Conservation (phyloP, 345 rosid genomes). For the Arabis hirsuta region DNA sequence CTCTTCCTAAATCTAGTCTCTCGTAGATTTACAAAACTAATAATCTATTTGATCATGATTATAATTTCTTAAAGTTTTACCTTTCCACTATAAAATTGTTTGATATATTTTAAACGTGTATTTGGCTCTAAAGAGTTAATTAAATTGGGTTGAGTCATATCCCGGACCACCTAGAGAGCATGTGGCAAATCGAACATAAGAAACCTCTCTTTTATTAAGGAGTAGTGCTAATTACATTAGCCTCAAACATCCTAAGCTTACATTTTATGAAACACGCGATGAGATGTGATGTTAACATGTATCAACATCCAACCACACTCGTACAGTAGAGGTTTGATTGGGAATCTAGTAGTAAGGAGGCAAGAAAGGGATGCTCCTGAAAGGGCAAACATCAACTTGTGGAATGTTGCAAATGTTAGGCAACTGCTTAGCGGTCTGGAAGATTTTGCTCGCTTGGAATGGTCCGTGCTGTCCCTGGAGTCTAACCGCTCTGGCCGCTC, state of each 20-base stretch:
- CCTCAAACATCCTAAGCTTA: conserved; percentile 16
- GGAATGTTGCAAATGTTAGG: background rate
- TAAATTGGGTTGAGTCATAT: too few relatives aligned
- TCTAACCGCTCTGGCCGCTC: conserved; percentile 20
- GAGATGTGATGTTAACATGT: background rate
- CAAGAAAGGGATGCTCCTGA: background rate
- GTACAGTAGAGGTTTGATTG: background rate
- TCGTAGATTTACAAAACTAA: too few relatives aligned
- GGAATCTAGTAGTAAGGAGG: conserved; percentile 1
- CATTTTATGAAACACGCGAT: background rate
- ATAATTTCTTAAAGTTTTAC: too few relatives aligned
- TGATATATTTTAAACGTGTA: too few relatives aligned
- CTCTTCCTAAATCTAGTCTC: too few relatives aligned
- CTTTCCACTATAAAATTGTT: too few relatives aligned
- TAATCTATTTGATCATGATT: too few relatives aligned
- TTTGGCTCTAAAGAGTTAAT: too few relatives aligned
- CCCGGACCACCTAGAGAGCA: too few relatives aligned
- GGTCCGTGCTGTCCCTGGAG: conserved; percentile 19
- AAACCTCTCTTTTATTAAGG: conserved; percentile 7
- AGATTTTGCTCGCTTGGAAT: too few relatives aligned
- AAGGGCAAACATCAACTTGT: background rate
- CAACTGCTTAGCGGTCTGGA: background rate
- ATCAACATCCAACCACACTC: background rate
- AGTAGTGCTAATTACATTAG: conserved; percentile 31
- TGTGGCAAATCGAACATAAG: too few relatives aligned